phyloP scores from a whole-genome alignment of 106 monocot species.

The Amphibolis antarctica region DNA sequence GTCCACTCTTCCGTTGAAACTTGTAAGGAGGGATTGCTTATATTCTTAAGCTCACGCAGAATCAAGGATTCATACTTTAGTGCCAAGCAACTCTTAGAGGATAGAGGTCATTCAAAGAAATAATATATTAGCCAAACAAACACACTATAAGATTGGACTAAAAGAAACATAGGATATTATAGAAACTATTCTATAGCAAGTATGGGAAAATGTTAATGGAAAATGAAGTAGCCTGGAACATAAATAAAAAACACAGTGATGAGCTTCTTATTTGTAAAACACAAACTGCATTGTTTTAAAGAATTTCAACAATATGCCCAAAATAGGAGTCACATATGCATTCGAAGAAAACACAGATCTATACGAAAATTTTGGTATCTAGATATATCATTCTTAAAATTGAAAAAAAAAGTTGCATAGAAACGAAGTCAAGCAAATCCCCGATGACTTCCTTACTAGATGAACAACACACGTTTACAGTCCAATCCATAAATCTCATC shows the following conservation, averaged over 20 bases:
- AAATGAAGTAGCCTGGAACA: neutral
- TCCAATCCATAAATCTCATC: too few relatives aligned
- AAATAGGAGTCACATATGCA: too few relatives aligned
- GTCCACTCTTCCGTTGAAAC: slow-evolving; percentile 79
- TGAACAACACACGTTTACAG: too few relatives aligned
- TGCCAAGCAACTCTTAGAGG: slow-evolving; percentile 63
- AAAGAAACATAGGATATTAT: neutral
- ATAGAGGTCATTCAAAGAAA: neutral
- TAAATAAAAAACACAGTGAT: neutral
- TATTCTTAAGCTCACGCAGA: slow-evolving; percentile 40
- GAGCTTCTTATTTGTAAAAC: neutral
- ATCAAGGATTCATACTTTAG: slow-evolving; percentile 80
- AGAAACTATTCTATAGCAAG: neutral
- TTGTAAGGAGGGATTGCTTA: slow-evolving; percentile 16
- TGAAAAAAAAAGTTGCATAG: too few relatives aligned
- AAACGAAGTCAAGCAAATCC: too few relatives aligned
- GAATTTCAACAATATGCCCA: too few relatives aligned
- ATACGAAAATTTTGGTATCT: too few relatives aligned
- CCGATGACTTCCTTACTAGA: too few relatives aligned
- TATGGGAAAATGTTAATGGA: neutral
- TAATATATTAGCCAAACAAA: neutral
- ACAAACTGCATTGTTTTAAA: too few relatives aligned
- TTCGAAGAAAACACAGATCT: too few relatives aligned
- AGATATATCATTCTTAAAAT: too few relatives aligned
- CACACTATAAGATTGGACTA: neutral